Evolutionary conservation across 129 eudicot genomes (phyloP).

Genomic region (Helichrysum umbraculigerum): DNA sequence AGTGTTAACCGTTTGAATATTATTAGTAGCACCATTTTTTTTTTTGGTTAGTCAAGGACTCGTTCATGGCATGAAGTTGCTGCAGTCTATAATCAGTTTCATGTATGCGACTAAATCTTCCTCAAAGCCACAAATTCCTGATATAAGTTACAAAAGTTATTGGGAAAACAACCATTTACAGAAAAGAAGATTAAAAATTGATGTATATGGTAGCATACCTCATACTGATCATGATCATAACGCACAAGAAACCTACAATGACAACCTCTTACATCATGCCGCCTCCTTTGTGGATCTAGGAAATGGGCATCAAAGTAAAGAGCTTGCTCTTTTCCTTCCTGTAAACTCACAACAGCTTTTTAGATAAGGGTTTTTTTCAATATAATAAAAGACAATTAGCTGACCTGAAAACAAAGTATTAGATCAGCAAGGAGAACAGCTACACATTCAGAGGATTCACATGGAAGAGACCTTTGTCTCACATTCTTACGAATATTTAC

Average conservation of each 20-base stretch:
- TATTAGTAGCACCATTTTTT: constrained; percentile 47
- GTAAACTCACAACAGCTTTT: constrained; percentile 10
- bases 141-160: neutral
- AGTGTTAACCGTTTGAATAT: constrained; percentile 38
- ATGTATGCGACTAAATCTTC: constrained; percentile 87
- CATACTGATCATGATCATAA: constrained; percentile 91
- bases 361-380: neutral
- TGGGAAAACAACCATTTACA: neutral
- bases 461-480: constrained; percentile 95
- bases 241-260: constrained; percentile 97
- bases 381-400: neutral
- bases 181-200: neutral
- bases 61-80: constrained; percentile 71
- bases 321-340: constrained; percentile 99
- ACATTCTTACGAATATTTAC: constrained; percentile 72
- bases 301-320: constrained; percentile 97
- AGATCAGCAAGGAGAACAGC: constrained; percentile 92
- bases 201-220: constrained; percentile 46
- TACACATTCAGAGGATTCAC: constrained; percentile 91
- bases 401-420: constrained; percentile 94
- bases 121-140: constrained; percentile 93
- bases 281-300: constrained; percentile 92
- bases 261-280: constrained; percentile 96
- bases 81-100: constrained; percentile 94
- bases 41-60: constrained; percentile 40